Conservation (phyloP, 2,329 filamentous ascomycete species). For the Xylaria sp. region DNA sequence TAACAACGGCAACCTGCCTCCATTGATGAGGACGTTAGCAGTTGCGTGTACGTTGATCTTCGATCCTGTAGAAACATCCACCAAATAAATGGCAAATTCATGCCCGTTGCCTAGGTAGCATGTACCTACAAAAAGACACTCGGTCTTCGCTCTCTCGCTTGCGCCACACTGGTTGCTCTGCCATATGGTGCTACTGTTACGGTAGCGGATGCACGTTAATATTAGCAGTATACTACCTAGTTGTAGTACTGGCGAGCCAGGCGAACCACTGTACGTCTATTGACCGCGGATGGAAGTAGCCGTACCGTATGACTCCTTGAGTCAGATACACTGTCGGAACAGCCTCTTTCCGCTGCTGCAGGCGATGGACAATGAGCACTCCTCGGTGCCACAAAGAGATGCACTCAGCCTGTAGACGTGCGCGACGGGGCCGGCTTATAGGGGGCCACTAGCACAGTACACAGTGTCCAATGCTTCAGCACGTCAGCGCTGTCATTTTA, state of each 20-base stretch:
- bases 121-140: too few species aligned
- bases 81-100: neutral
- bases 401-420: neutral
- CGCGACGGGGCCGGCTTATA: constrained; percentile 8
- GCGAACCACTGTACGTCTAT: too few species aligned
- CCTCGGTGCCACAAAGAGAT: neutral
- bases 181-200: neutral
- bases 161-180: constrained; percentile 12
- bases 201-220: neutral
- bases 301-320: too few species aligned
- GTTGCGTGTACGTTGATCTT: constrained; percentile 1
- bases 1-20: neutral
- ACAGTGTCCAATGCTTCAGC: too few species aligned
- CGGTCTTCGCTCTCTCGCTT: constrained; percentile 11
- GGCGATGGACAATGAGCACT: constrained; percentile 1
- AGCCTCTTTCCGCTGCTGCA: constrained; percentile 10
- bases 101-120: neutral
- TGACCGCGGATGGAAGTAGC: too few species aligned
- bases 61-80: neutral
- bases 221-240: neutral
- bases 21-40: neutral
- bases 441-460: constrained; percentile 23
- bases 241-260: neutral
- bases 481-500: constrained; percentile 21
- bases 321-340: too few species aligned